Conservation (phyloP, 2,329 filamentous ascomycete species). For the Scolecobasidium constrictum region DNA sequence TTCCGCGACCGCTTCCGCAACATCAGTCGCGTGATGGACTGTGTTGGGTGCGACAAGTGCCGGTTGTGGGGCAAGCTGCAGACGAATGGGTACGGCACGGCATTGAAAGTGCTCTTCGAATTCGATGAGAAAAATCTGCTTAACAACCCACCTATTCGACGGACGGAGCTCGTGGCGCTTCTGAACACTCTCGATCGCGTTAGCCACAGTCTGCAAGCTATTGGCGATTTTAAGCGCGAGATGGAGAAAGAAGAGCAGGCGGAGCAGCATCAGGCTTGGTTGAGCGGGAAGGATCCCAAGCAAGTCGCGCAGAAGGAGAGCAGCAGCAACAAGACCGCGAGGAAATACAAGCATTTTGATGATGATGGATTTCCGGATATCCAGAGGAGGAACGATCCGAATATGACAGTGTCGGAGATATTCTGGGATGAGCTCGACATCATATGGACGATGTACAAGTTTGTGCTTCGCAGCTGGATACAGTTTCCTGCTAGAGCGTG, state of each 20-base stretch:
- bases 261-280: slow-evolving; percentile 12
- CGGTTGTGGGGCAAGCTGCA: slow-evolving; percentile 96
- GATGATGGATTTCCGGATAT: slow-evolving; percentile 32
- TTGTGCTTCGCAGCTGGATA: slow-evolving; percentile 61
- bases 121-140: slow-evolving; percentile 59
- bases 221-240: slow-evolving; percentile 58
- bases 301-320: slow-evolving; percentile 16
- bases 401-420: slow-evolving; percentile 42
- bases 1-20: slow-evolving; percentile 97
- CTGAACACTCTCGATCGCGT: slow-evolving; percentile 90
- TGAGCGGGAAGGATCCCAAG: not conserved
- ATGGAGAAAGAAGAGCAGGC: slow-evolving; percentile 26
- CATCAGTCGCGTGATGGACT: slow-evolving; percentile 94
- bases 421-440: slow-evolving; percentile 53
- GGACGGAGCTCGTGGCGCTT: slow-evolving; percentile 87
- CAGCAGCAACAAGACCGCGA: slow-evolving; percentile 13
- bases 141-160: slow-evolving; percentile 60
- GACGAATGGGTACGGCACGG: slow-evolving; percentile 87
- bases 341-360: slow-evolving; percentile 13
- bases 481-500: slow-evolving; percentile 58
- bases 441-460: slow-evolving; percentile 51
- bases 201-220: slow-evolving; percentile 65
- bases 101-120: slow-evolving; percentile 92
- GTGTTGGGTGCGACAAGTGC: slow-evolving; percentile 97
- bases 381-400: slow-evolving; percentile 26